These are phyloP conservation scores for Monosporascus sp. DNA, from an alignment of 2,329 filamentous ascomycete species.

Conservation along the genomic window DNA sequence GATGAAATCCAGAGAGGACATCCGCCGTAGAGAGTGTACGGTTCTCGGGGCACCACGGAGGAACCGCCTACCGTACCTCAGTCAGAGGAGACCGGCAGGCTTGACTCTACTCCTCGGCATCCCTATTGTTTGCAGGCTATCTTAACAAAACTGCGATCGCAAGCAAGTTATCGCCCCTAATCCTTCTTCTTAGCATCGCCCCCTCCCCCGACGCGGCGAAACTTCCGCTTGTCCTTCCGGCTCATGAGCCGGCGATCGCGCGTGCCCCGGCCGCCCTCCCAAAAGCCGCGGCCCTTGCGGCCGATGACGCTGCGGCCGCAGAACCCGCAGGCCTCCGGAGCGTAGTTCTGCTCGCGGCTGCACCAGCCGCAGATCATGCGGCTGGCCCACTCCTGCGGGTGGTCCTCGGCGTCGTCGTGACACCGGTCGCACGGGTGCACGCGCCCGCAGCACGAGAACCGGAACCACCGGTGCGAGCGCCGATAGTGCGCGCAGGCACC, in stretches of 20 bases:
- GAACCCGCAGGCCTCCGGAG: slow-evolving; percentile 68
- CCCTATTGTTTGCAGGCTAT: background rate
- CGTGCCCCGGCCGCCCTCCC: slow-evolving; percentile 85
- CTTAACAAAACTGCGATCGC: too few relatives aligned
- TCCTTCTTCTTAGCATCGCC: slow-evolving; percentile 32
- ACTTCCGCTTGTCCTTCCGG: slow-evolving; percentile 71
- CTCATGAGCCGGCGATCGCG: slow-evolving; percentile 67
- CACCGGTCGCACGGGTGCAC: slow-evolving; percentile 65
- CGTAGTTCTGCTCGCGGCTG: slow-evolving; percentile 75
- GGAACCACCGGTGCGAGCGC: slow-evolving; percentile 59
- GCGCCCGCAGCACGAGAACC: slow-evolving; percentile 57
- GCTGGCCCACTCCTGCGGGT: slow-evolving; percentile 76
- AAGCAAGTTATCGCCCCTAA: slow-evolving; percentile 2
- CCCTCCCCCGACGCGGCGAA: slow-evolving; percentile 51
- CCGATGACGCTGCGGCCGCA: slow-evolving; percentile 69
- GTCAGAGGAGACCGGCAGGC: too few relatives aligned
- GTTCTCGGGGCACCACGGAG: too few relatives aligned
- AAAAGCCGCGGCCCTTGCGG: slow-evolving; percentile 65
- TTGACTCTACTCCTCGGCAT: background rate
- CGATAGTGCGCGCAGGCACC: slow-evolving; percentile 56
- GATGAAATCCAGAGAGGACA: too few relatives aligned
- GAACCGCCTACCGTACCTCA: too few relatives aligned
- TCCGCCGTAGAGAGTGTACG: too few relatives aligned
- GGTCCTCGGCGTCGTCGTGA: slow-evolving; percentile 67
- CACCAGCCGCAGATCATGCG: slow-evolving; percentile 80